These are phyloP conservation scores for Phytophthora palmivora DNA, from an alignment of 352 stramenopile genomes.

Conservation along the genomic window DNA sequence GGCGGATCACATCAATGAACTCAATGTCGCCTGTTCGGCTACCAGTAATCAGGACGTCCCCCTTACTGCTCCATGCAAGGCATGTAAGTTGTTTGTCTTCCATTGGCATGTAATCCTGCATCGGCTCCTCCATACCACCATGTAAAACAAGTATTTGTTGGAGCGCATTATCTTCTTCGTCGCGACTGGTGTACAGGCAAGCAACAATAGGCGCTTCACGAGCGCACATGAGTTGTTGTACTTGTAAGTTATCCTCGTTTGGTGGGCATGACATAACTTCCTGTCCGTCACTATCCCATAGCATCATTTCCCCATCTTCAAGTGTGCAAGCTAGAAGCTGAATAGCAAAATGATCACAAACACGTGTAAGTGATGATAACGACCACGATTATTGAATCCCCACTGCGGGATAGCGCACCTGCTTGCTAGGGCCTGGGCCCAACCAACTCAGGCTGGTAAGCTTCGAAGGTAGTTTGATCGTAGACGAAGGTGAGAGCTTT, in stretches of 20 bases:
- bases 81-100: constrained; percentile 46
- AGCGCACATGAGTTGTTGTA: constrained; percentile 43
- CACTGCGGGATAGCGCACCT: constrained; percentile 28
- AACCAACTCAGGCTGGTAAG: constrained; percentile 43
- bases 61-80: constrained; percentile 40
- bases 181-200: constrained; percentile 34
- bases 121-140: constrained; percentile 42
- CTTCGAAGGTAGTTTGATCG: constrained; percentile 36
- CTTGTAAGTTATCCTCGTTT: constrained; percentile 30
- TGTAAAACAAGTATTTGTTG: constrained; percentile 49
- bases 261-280: constrained; percentile 34
- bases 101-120: constrained; percentile 45
- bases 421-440: constrained; percentile 34
- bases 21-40: constrained; percentile 38
- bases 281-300: constrained; percentile 42
- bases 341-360: constrained; percentile 10
- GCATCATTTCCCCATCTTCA: constrained; percentile 35
- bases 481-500: constrained; percentile 27
- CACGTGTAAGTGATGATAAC: neutral
- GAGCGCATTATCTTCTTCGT: constrained; percentile 32
- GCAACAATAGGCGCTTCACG: constrained; percentile 40
- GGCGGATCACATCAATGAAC: constrained; percentile 41
- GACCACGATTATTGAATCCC: neutral
- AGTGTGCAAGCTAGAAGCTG: constrained; percentile 43
- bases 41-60: constrained; percentile 36